phyloP scores from a whole-genome alignment of 2,329 filamentous ascomycete genomes.

The Fusarium irregulare region DNA sequence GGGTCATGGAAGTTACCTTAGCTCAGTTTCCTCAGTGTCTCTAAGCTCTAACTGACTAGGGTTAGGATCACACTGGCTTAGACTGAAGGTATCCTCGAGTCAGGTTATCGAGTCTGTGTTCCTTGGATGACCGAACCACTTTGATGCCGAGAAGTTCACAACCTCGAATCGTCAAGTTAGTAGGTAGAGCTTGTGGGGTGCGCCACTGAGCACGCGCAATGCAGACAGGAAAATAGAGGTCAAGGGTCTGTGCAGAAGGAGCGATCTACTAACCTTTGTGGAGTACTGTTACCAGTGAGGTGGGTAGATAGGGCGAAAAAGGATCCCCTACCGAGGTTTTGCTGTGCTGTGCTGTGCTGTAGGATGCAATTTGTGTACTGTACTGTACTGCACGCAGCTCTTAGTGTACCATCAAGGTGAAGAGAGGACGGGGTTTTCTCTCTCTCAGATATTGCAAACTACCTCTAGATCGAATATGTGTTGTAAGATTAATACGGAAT shows the following conservation, averaged over 20 bases:
- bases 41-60: conserved; percentile 9
- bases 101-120: conserved; percentile 7
- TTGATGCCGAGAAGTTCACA: conserved; percentile 10
- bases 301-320: conserved; percentile 19
- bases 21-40: conserved; percentile 9
- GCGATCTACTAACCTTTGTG: conserved; percentile 38
- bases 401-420: not conserved
- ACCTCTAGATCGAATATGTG: not conserved
- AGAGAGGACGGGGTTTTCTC: not conserved
- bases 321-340: not conserved
- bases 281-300: conserved; percentile 39
- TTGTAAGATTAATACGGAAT: not conserved
- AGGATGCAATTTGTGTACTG: not conserved
- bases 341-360: not conserved
- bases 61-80: not conserved
- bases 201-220: conserved; percentile 41
- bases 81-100: conserved; percentile 9
- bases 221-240: conserved; percentile 24
- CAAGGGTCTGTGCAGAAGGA: conserved; percentile 41
- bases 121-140: conserved; percentile 28
- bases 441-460: not conserved
- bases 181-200: conserved; percentile 30
- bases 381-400: not conserved
- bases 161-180: not conserved
- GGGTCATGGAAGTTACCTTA: conserved; percentile 18